Evolutionary conservation across 208 protist species (phyloP).

Genomic region (Crithidia acanthocephali): DNA sequence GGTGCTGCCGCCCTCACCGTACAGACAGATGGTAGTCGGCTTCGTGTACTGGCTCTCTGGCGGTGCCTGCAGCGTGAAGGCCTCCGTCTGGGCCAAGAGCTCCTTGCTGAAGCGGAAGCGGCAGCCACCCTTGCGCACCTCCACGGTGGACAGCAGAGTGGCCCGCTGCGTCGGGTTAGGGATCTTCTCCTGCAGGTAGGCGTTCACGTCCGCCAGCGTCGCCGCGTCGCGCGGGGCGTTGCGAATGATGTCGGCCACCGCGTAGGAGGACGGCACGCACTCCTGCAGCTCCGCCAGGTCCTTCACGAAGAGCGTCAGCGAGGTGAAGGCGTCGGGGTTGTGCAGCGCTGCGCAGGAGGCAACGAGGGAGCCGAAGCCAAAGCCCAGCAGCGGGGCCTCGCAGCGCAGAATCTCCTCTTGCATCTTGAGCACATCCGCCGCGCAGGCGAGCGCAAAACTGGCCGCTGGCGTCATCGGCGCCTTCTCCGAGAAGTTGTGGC

Average conservation of each 20-base stretch:
- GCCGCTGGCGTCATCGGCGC: conserved; percentile 23
- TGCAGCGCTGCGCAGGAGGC: conserved; percentile 63
- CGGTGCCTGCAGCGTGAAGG: conserved; percentile 24
- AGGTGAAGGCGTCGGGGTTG: conserved; percentile 52
- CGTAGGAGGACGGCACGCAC: conserved; percentile 43
- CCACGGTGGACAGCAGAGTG: conserved; percentile 51
- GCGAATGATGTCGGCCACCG: conserved; percentile 32
- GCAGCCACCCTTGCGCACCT: conserved; percentile 34
- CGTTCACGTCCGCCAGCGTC: conserved; percentile 48
- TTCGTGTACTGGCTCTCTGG: conserved; percentile 35
- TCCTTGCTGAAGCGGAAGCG: conserved; percentile 52
- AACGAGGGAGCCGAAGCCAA: conserved; percentile 81
- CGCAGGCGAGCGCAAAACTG: conserved; percentile 48
- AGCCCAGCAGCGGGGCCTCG: conserved; percentile 53
- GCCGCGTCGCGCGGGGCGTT: conserved; percentile 25
- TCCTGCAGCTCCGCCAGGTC: conserved; percentile 43
- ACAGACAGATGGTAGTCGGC: conserved; percentile 54
- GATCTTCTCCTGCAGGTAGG: conserved; percentile 42
- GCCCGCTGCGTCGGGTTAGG: conserved; percentile 56
- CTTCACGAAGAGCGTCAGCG: conserved; percentile 70
- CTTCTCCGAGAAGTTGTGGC: conserved; percentile 63
- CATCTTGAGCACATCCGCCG: conserved; percentile 62
- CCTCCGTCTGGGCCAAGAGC: conserved; percentile 32
- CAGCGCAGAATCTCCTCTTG: conserved; percentile 51
- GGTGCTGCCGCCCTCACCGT: conserved; percentile 10